Evolutionary conservation across 2,329 filamentous ascomycete genomes (phyloP), one percentile per base, ranked within the genome.

Genomic region (Rhexocercosporidium sp.): DNA sequence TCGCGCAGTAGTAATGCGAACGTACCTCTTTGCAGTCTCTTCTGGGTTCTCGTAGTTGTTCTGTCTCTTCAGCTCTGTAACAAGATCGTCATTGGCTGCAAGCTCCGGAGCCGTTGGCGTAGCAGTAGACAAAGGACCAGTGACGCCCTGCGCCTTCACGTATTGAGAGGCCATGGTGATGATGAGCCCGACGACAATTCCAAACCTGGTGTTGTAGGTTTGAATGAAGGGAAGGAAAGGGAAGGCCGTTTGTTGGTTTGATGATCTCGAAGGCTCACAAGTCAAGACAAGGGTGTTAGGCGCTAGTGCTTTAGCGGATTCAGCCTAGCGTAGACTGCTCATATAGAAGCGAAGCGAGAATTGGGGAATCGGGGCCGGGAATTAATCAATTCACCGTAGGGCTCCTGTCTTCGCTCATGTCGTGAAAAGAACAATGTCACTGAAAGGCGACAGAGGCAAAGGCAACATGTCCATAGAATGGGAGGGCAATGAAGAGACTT

Each of bases 11-110:
- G 9, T 31, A 57, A 39, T 27, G 20, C 5, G 59, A 27, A 34
- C 37, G 59, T 81, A 93, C 92, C 94, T 90, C 78, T 92, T 93
- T 70, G 93, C 86, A 3, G 93, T 97, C 77, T 96, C 96, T 51
- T 92, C 85, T 16, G 89, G 86, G 62, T 88, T 88, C 80, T 98
- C 96, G 75, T 97, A 99, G 62, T 96, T 97, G 80, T 96, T 95
- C 80, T 97, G 92, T 47, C 85, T 85, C 78, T 93, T 93, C 69
- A 99, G 82, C 80, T 97, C 94, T 65, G 92, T 88, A 65, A 97
- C 86, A 53, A 99, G 86, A 65, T 90, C 85, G 72, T 93, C 90
- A 74, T 93, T 96, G 60, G 91, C 87, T 71, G 90, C 85, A 65
- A 91, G 87, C 78, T 99, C 95, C 44, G 86, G 82, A 64, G 91